Evolutionary conservation across 176 grass and related monocot species (phyloP), one percentile per base, ranked within the genome.

Genomic region (Oryza punctata): DNA sequence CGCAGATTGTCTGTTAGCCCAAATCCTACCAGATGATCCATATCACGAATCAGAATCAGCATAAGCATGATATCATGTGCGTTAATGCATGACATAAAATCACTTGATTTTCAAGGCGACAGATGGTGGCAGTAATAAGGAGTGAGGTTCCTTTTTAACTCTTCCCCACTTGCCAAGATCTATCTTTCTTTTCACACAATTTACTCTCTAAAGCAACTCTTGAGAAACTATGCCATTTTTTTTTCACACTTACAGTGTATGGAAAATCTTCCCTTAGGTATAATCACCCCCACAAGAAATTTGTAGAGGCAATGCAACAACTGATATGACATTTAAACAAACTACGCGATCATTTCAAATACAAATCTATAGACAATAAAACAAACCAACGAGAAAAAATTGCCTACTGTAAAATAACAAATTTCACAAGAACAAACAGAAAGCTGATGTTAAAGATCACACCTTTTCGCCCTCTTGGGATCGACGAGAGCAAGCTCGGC

Each of bases 381-480:
- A 30, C 24, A 43, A 21, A 64, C 13, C 68, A 65, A 44, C 63
- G 47, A 46, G 32, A 13, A 75, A 67, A 69, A 54, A 77, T 73
- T 15, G 21, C 5, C 32, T 78, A 75, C 33, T 77, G 38, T 38
- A 47, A 16, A 21, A 78, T 27, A 82, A 52, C 27, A 69, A 40
- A 63, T 41, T 82, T 30, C 15, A 73, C 27, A 73, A 33, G 40
- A 79, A 63, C 14, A 78, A 70, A 29, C 46, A 44, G 12, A 52
- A 49, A 23, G 60, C 12, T 77, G 15, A 26, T 21, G 11, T 61
- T 30, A 33, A 33, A 70, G 44, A 54, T n/a, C 70, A 79, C 49
- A 99, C 97, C 93, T 99, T 84, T 99, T 99, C 23, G 97, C 91
- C 75, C 88, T 91, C 88, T 96, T 99, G 16, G 97, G 93, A 77